Evolutionary conservation across 805 yeast genomes (phyloP).

Genomic region (Candida verbasci): DNA sequence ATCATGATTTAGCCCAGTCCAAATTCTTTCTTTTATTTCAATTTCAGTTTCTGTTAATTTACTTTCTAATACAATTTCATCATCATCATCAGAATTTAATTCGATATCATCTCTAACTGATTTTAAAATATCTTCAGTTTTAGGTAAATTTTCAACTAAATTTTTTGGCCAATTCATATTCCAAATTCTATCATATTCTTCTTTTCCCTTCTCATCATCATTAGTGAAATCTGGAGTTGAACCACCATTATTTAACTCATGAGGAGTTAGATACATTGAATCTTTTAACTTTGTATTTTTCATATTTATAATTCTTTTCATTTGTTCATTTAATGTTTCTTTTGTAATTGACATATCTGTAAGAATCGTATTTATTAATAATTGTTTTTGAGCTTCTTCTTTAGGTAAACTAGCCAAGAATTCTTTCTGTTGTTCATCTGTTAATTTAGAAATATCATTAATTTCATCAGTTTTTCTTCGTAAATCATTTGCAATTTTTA

Average conservation of each 20-base stretch:
- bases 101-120: conserved; percentile 58
- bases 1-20: conserved; percentile 89
- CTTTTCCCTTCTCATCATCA: conserved; percentile 6
- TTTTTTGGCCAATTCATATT: conserved; percentile 33
- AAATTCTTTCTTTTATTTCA: conserved; percentile 69
- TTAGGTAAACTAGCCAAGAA: conserved; percentile 6
- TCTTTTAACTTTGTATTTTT: conserved; percentile 14
- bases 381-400: conserved; percentile 9
- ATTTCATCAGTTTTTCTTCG: conserved; percentile 13
- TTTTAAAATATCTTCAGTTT: conserved; percentile 48
- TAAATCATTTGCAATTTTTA: conserved; percentile 31
- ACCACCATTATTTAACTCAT: conserved; percentile 17
- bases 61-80: conserved; percentile 65
- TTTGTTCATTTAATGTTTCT: conserved; percentile 5
- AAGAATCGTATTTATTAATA: conserved; percentile 6
- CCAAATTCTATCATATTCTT: conserved; percentile 21
- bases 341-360: conserved; percentile 8
- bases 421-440: conserved; percentile 9
- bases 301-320: conserved; percentile 9
- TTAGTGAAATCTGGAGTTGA: conserved; percentile 8
- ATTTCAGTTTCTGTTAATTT: conserved; percentile 68
- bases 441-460: conserved; percentile 1
- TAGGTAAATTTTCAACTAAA: conserved; percentile 51
- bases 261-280: conserved; percentile 23
- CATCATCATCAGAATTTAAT: conserved; percentile 64